Percentiles rank a stretch among this genome's conserved stretches.
Conservation (phyloP, 768 basidiomycete genomes). For the Macrolepiota dolichaula region DNA sequence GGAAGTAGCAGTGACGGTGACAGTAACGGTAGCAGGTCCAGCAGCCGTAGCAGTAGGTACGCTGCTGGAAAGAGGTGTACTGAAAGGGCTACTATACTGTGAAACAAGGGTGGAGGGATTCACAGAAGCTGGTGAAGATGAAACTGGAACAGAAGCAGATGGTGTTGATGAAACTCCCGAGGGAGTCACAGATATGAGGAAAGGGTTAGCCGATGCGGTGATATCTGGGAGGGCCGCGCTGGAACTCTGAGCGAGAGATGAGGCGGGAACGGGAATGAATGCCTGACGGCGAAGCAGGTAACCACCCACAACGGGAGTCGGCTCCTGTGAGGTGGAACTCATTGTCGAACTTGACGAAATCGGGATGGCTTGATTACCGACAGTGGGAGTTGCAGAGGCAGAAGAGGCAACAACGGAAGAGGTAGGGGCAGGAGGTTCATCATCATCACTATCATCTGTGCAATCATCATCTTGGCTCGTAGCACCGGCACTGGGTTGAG, state of each 20-base stretch:
- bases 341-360: constrained; percentile 4
- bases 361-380: background rate
- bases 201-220: background rate
- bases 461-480: constrained; percentile 11
- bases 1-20: constrained; percentile 16
- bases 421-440: constrained; percentile 11
- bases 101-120: constrained; percentile 13
- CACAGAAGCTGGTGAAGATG: constrained; percentile 11
- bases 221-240: constrained; percentile 1
- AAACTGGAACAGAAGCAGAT: constrained; percentile 8
- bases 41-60: constrained; percentile 12
- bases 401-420: constrained; percentile 10
- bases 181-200: constrained; percentile 10
- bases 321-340: constrained; percentile 11
- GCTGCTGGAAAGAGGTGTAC: background rate
- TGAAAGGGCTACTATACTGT: background rate
- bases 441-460: constrained; percentile 10
- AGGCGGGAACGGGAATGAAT: constrained; percentile 12
- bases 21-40: constrained; percentile 32
- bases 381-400: background rate
- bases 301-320: background rate
- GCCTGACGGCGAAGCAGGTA: constrained; percentile 16
- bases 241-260: background rate
- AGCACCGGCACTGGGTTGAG: constrained; percentile 1
- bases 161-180: background rate